Evolutionary conservation across 2,329 filamentous ascomycete species (phyloP).

Genomic region (Daldinia sp.): DNA sequence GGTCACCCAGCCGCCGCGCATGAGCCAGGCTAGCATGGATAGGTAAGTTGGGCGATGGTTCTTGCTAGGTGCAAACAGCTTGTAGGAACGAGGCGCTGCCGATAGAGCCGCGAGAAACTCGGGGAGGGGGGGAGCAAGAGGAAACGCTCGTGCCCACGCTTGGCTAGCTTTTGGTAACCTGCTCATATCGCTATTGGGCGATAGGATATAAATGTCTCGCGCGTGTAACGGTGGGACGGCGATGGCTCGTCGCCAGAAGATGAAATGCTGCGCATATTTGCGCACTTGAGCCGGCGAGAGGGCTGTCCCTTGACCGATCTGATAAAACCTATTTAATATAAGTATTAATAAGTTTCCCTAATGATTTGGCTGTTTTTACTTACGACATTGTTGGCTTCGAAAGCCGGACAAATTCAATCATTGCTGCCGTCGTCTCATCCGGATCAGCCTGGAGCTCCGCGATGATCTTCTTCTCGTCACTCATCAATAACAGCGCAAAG

Average conservation of each 20-base stretch:
- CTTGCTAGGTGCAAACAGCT: slow-evolving; percentile 83
- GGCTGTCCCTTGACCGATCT: slow-evolving; percentile 74
- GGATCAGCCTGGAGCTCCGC: slow-evolving; percentile 79
- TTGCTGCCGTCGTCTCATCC: slow-evolving; percentile 76
- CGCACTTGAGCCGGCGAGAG: slow-evolving; percentile 84
- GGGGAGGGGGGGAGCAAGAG: slow-evolving; percentile 80
- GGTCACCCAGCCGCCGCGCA: slow-evolving; percentile 92
- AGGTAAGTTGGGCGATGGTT: slow-evolving; percentile 89
- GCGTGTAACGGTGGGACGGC: slow-evolving; percentile 90
- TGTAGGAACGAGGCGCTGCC: slow-evolving; percentile 81
- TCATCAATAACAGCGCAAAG: slow-evolving; percentile 84
- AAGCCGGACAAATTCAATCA: slow-evolving; percentile 83
- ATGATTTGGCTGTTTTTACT: slow-evolving; percentile 40
- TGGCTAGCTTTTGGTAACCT: slow-evolving; percentile 73
- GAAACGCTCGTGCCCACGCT: slow-evolving; percentile 80
- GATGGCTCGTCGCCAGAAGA: slow-evolving; percentile 94
- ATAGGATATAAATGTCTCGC: slow-evolving; percentile 89
- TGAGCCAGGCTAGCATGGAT: slow-evolving; percentile 90
- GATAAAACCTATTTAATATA: slow-evolving; percentile 60
- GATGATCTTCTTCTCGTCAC: slow-evolving; percentile 78
- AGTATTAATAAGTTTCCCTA: not conserved
- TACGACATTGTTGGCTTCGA: slow-evolving; percentile 73
- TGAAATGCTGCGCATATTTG: slow-evolving; percentile 88
- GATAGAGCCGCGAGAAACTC: slow-evolving; percentile 89
- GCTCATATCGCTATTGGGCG: slow-evolving; percentile 83